Base-by-base conservation (phyloP, 2,329 filamentous ascomycete genomes). In the Claviceps arundinis region DNA sequence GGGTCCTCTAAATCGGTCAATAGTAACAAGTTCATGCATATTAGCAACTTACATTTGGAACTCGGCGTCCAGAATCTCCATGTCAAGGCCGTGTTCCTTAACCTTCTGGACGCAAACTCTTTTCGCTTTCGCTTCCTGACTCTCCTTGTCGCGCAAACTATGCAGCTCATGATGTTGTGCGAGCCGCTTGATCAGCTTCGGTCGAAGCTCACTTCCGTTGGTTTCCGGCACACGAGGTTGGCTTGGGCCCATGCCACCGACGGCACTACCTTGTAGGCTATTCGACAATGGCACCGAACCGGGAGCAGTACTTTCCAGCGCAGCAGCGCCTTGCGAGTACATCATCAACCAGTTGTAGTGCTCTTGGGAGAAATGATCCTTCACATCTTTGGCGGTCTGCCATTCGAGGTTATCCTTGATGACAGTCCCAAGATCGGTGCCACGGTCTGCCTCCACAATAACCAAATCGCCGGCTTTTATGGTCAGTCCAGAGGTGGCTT, bases 311-410 rank as follows among this genome's bases (percentile, higher is more conserved):
- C 79, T 76, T 56, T 84, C 81, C 52, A 82, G 75, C 22, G 75
- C 77, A 22, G 75, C 78, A 7, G 80, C 87, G 63, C 82, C 87
- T 65, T 89, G 84, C 1, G 89, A 95, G 67, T 96, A 98, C 87
- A 97, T 93, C 86, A 97, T 95, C 50, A 98, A 77, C 88, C 91
- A 97, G 62, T 89, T 90, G 71, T 95, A 96, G 66, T 98, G 93
- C 65, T 97, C 89, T 65, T 96, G 89, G 2, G 87, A 87, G 58
- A 91, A 94, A 60, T 93, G 84, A 60, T 94, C 88, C 66, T 96
- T 95, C 58, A 89, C 72, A 47, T 93, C 85, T 62, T 93, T 90
- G 8, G 93, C 93, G 50, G 85, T 81, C 58, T 89, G 84, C 77
- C 89, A 89, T 56, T 89, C 87, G 41, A 97, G 82, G 60, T 94